Conservation (phyloP, 1,284 basidiomycete species). For the Marasmius sp. region DNA sequence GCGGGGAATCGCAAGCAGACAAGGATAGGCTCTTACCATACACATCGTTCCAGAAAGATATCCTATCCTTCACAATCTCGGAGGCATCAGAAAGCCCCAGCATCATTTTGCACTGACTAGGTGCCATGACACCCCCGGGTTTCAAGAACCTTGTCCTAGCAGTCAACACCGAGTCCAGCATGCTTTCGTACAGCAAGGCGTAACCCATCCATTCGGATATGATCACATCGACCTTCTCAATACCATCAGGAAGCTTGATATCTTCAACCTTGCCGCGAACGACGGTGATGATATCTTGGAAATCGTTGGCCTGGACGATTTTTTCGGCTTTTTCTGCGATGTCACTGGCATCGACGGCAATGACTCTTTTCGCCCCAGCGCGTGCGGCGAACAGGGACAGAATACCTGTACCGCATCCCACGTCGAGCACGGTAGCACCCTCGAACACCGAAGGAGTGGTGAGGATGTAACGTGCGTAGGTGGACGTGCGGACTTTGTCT, state of each 20-base stretch:
- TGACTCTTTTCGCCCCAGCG: conserved; percentile 90
- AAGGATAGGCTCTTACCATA: conserved; percentile 59
- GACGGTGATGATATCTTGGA: conserved; percentile 68
- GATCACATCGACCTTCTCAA: conserved; percentile 87
- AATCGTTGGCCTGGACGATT: conserved; percentile 81
- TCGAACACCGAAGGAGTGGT: conserved; percentile 84
- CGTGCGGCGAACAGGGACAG: conserved; percentile 91
- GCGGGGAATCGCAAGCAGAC: background rate
- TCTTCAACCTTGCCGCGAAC: conserved; percentile 40
- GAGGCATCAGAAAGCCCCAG: conserved; percentile 78
- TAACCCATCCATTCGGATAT: conserved; percentile 99
- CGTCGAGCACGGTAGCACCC: conserved; percentile 89
- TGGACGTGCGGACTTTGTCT: conserved; percentile 91
- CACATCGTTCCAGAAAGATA: conserved; percentile 89
- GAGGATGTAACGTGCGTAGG: conserved; percentile 91
- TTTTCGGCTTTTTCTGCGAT: conserved; percentile 82
- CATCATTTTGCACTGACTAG: conserved; percentile 88
- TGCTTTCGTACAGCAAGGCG: conserved; percentile 91
- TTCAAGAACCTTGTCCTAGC: conserved; percentile 86
- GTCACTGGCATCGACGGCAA: conserved; percentile 90
- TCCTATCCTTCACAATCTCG: conserved; percentile 76
- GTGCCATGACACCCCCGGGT: conserved; percentile 81
- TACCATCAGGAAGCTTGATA: conserved; percentile 66
- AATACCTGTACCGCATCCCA: conserved; percentile 94
- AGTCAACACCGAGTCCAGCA: conserved; percentile 92